Evolutionary conservation across 202 grass and related monocot species (phyloP).

Genomic region (Tripidium arundinaceum): DNA sequence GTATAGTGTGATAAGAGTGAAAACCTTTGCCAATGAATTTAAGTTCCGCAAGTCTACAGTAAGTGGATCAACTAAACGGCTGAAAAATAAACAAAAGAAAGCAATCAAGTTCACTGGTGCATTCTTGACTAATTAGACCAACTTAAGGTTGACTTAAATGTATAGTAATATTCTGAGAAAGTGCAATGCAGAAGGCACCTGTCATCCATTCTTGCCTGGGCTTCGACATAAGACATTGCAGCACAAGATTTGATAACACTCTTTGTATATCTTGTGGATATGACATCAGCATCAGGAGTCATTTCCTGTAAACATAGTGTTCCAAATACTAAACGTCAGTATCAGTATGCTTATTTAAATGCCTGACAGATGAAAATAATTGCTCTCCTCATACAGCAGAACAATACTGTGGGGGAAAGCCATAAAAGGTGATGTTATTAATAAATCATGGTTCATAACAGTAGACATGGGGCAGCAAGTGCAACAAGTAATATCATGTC

Average conservation of each 20-base stretch:
- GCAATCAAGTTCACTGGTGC: conserved; percentile 17
- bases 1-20: background rate
- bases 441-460: background rate
- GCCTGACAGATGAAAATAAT: background rate
- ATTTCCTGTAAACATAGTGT: conserved; percentile 60
- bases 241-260: conserved; percentile 95
- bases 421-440: background rate
- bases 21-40: conserved; percentile 94
- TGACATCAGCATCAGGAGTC: conserved; percentile 83
- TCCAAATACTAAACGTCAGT: conserved; percentile 18
- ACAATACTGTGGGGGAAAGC: background rate
- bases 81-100: conserved; percentile 40
- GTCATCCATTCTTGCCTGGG: conserved; percentile 99
- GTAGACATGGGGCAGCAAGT: background rate
- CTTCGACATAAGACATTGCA: conserved; percentile 98
- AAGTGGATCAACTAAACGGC: conserved; percentile 90
- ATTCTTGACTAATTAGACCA: background rate
- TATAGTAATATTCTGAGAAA: conserved; percentile 12
- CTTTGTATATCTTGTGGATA: conserved; percentile 84
- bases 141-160: conserved; percentile 14
- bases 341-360: conserved; percentile 8
- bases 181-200: conserved; percentile 44
- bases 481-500: background rate
- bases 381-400: background rate
- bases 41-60: conserved; percentile 90